Base-by-base conservation (phyloP, 2,329 filamentous ascomycete species). In the Neofusicoccum ribis region DNA sequence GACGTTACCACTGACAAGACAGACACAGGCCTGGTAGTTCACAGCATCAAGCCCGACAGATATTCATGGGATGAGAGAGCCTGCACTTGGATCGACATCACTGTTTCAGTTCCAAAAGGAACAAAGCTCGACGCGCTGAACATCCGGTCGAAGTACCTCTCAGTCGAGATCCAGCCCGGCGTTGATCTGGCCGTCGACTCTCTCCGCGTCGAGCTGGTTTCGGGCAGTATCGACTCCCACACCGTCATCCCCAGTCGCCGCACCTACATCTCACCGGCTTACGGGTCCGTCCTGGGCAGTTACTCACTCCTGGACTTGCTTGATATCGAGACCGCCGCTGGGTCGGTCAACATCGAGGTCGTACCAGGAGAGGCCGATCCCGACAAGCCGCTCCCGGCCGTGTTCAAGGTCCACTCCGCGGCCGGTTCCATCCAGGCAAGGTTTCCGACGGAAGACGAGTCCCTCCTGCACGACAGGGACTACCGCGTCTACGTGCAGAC, bases 251-350 rank as follows among this genome's bases (percentile, higher is more conserved):
- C 61, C 50, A 47, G 50, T 9, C 50, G 62, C 20, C 43, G 51
- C 43, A 64, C 62, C 3, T 11, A 23, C 31, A 64, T 64, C 41
- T 34, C 17, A 8, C 51, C 41, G 17, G 43, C 50, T 1, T 39
- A 27, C 43, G 51, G 51, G 34, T n/a, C 62, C 14, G 51, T 58
- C 43, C 6, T 12, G 1, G 62, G 62, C 31, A n/a, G 27, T 5
- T 63, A 41, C 14, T 34, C 61, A 0, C 61, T 63, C 31, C 43
- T 64, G 17, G 62, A 64, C 51, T 43, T 64, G 27, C 62, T 64
- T 3, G 43, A 47, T 9, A 61, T 61, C 58, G 34, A 37, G 9
- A 49, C 58, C 7, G 27, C 17, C 17, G 43, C 58, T 0, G 58
- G 58, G 5, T 23, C 31, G 1, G 46, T 61, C 44, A 36, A 47